Evolutionary conservation across 495 filamentous ascomycete species (phyloP), one percentile per base, ranked within the genome.

Genomic region (Penicillium longicatenatum): DNA sequence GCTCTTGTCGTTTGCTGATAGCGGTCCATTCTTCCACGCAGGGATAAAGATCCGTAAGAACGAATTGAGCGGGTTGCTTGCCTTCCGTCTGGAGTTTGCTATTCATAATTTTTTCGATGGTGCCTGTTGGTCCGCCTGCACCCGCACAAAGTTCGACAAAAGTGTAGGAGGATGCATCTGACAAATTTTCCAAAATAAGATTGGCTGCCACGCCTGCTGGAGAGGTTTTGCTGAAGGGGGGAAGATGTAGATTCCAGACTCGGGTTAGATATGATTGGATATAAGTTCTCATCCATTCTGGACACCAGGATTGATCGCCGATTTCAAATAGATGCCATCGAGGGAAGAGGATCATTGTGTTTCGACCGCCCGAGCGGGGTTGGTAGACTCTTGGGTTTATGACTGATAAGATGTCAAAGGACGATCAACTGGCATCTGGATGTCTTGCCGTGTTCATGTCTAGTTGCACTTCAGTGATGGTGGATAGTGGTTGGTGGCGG

Each of bases 121-220:
- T 69, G 0, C 84, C 82, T 4, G 84, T 88, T 0, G 86, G 86
- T 0, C 88, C 89, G 42, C 89, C 89, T 24, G 78, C 86, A 53
- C 89, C 89, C 17, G 89, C 85, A 68, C 87, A 90, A 70, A 91
- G 87, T 70, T 92, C 89, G 51, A 91, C 81, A 55, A 88, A 83
- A 17, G 79, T 80, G 64, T 84, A 80, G 7, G 63, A 75, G 29
- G 72, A 75, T 1, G 76, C 63, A 39, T 71, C 64, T 45, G 22
- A 26, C 60, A 74, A 26, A 82, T 80, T 47, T 70, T 70, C 43
- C 11, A 21, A 8, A 8, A 46, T 21, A 8, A 46, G 19, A 4
- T 11, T 26, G 17, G 50, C 63, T 51, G 72, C 67, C 21, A 64
- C 63, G 2, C 56, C 63, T 1, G 57, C 56, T 3, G 63, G 55